A percentile compares a stretch with the other conserved stretches of the same genome.
phyloP scores from a whole-genome alignment of 140 eudicot genomes.

The Flaveria floridana region DNA sequence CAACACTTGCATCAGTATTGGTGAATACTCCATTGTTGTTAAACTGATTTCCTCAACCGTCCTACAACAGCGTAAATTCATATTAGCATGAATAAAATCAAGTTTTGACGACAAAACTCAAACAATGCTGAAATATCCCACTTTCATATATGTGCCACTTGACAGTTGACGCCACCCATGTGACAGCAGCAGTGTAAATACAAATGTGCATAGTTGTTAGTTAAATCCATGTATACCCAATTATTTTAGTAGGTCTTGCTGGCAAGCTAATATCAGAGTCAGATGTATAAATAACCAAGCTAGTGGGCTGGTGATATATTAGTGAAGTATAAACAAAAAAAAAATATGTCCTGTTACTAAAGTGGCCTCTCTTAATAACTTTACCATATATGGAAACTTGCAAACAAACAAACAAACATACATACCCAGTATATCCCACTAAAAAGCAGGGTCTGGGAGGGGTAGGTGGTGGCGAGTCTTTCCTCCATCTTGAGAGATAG shows the following conservation, averaged over 20 bases:
- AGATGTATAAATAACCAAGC: not conserved
- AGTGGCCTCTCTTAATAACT: not conserved
- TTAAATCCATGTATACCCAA: not conserved
- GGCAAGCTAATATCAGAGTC: slow-evolving; percentile 1
- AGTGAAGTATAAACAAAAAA: not conserved
- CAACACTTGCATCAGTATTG: slow-evolving; percentile 57
- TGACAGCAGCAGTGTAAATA: not conserved
- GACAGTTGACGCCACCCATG: not conserved
- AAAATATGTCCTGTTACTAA: not conserved
- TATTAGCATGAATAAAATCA: slow-evolving; percentile 22
- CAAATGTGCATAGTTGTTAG: not conserved
- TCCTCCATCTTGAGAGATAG: no score
- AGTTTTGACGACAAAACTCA: slow-evolving; percentile 14
- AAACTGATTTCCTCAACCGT: slow-evolving; percentile 67
- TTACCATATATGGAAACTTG: not conserved
- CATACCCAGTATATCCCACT: no score
- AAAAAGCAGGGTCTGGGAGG: no score
- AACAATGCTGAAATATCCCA: not conserved
- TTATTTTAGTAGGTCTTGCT: not conserved
- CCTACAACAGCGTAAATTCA: slow-evolving; percentile 41
- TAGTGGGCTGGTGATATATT: not conserved
- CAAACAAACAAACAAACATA: not conserved
- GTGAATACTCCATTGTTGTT: slow-evolving; percentile 61
- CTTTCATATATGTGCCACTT: slow-evolving; percentile 10
- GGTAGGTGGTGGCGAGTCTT: no score